A percentile compares a stretch with the other conserved stretches of the same genome.
Evolutionary conservation across 176 grass and related monocot species (phyloP).

Genomic region (Cymbopogon citratus): DNA sequence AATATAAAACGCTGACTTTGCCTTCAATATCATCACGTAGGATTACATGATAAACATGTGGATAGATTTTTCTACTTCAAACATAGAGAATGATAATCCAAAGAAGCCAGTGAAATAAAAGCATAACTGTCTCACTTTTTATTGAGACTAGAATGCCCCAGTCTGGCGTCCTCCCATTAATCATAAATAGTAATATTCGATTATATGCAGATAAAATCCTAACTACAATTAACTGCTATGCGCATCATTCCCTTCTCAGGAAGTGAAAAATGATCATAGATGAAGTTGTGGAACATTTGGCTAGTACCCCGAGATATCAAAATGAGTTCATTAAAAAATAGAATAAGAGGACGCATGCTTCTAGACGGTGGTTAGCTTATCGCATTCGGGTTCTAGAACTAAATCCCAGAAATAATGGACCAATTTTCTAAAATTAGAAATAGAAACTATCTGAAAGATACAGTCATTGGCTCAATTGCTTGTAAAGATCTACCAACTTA

Average conservation of each 20-base stretch:
- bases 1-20: neutral
- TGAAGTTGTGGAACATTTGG: neutral
- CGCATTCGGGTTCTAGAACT: neutral
- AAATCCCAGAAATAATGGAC: neutral
- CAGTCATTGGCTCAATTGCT: neutral
- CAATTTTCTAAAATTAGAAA: neutral
- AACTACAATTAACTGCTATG: too few relatives aligned
- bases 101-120: neutral
- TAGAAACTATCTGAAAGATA: neutral
- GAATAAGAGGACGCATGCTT: neutral
- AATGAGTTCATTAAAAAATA: neutral
- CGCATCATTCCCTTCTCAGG: too few relatives aligned
- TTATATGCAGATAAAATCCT: neutral
- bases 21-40: too few relatives aligned
- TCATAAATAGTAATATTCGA: neutral
- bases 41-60: neutral
- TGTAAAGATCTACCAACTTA: neutral
- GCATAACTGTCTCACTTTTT: neutral
- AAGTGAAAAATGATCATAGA: neutral
- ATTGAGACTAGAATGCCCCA: neutral
- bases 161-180: neutral
- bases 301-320: neutral
- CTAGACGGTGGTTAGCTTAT: neutral
- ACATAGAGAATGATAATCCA: neutral
- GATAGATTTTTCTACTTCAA: neutral